Conservation (phyloP, 2,329 filamentous ascomycete genomes). For the Fusarium mangiferae region DNA sequence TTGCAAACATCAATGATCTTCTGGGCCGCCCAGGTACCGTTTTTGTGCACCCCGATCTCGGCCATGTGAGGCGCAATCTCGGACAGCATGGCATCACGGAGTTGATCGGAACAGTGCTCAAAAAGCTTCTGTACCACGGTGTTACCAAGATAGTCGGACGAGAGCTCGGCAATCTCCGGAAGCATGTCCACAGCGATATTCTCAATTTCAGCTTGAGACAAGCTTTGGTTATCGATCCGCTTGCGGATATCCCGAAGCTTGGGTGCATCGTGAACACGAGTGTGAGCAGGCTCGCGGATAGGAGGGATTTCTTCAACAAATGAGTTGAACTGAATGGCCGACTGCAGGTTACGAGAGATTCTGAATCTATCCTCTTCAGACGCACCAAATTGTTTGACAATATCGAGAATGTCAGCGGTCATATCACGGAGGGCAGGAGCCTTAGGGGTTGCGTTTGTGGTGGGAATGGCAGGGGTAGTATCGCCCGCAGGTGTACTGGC, state of each 20-base stretch:
- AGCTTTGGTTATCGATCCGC: conserved; percentile 93
- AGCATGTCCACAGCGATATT: conserved; percentile 93
- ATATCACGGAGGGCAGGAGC: conserved; percentile 82
- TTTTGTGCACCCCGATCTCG: conserved; percentile 98
- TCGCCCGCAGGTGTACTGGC: conserved; percentile 49
- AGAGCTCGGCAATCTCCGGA: conserved; percentile 92
- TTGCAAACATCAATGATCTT: conserved; percentile 99
- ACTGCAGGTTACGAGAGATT: conserved; percentile 79
- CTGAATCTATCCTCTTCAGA: conserved; percentile 78
- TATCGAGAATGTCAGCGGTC: conserved; percentile 82
- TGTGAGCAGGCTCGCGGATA: conserved; percentile 87
- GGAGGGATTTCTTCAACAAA: conserved; percentile 89
- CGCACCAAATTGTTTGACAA: conserved; percentile 89
- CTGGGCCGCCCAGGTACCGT: conserved; percentile 98
- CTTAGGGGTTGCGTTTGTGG: conserved; percentile 62
- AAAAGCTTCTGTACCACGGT: conserved; percentile 99
- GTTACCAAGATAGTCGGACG: conserved; percentile 97
- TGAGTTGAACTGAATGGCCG: conserved; percentile 77
- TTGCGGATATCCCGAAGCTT: conserved; percentile 96
- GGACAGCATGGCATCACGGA: conserved; percentile 89
- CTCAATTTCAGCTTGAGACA: conserved; percentile 88
- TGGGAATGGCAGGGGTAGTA: conserved; percentile 47
- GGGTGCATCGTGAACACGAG: conserved; percentile 90
- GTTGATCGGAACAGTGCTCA: conserved; percentile 90
- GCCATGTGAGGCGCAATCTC: conserved; percentile 92